Evolutionary conservation across 768 basidiomycete species (phyloP).

Genomic region (Multifurca ochricompacta): DNA sequence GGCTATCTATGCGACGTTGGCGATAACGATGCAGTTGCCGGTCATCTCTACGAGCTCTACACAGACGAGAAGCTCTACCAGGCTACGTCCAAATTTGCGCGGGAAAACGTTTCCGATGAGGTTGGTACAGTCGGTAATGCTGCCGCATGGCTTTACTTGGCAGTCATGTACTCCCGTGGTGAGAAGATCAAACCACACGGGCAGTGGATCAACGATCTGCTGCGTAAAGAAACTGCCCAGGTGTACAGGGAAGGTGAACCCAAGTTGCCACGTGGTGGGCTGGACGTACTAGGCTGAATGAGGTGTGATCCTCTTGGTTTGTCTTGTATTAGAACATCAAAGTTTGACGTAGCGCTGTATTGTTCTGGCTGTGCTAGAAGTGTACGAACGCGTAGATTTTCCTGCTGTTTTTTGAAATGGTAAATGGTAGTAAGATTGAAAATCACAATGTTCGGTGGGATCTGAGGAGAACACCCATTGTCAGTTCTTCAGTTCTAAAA

Average conservation of each 20-base stretch:
- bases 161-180: constrained; percentile 72
- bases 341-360: neutral
- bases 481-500: too few relatives aligned
- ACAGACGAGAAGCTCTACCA: constrained; percentile 59
- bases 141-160: constrained; percentile 56
- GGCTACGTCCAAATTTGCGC: constrained; percentile 40
- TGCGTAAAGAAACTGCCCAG: constrained; percentile 70
- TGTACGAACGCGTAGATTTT: neutral
- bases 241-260: constrained; percentile 61
- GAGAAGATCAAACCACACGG: constrained; percentile 74
- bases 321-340: neutral
- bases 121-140: constrained; percentile 80
- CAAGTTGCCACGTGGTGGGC: constrained; percentile 48
- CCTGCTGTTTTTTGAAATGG: neutral
- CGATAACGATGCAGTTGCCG: constrained; percentile 68
- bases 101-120: constrained; percentile 74
- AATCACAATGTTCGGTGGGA: too few relatives aligned
- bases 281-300: constrained; percentile 12
- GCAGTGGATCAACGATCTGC: constrained; percentile 78
- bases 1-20: constrained; percentile 77
- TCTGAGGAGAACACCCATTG: too few relatives aligned
- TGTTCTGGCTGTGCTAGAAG: neutral
- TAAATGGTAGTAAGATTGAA: too few relatives aligned
- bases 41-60: constrained; percentile 68
- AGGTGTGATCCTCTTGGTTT: neutral